A percentile compares a stretch with the other conserved stretches of the same genome.
phyloP scores from a whole-genome alignment of 225 moss, liverwort and hornwort genomes.

The Pseudoscleropodium purum region DNA sequence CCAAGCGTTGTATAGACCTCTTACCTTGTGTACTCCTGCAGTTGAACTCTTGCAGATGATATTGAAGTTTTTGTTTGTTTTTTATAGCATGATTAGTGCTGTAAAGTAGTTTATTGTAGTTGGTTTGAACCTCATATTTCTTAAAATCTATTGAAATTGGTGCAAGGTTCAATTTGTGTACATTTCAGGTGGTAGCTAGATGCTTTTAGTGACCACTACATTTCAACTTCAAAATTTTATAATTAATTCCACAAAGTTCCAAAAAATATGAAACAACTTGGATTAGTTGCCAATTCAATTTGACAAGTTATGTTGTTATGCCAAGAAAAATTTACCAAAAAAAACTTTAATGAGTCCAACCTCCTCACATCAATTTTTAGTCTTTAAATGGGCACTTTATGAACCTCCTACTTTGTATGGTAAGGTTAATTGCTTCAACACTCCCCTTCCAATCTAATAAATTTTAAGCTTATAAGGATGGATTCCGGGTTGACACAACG shows the following conservation, averaged over 20 bases:
- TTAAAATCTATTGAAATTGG: not conserved
- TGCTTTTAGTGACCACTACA: not conserved
- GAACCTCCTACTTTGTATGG: not conserved
- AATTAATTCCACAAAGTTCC: not conserved
- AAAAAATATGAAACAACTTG: not conserved
- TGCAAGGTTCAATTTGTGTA: not conserved
- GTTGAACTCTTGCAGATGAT: accelerated
- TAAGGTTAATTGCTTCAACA: not conserved
- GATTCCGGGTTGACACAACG: no score
- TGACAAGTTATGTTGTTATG: not conserved
- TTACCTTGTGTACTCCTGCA: not conserved
- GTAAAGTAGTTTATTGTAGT: not conserved
- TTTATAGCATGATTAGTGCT: not conserved
- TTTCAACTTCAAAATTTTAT: not conserved
- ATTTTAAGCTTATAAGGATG: not conserved
- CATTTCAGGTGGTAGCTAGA: not conserved
- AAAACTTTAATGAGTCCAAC: no score
- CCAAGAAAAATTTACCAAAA: no score
- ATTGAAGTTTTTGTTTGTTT: not conserved
- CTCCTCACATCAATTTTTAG: no score
- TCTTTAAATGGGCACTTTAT: not conserved
- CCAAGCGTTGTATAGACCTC: not conserved
- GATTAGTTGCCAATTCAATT: not conserved
- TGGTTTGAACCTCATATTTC: not conserved
- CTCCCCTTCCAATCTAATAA: not conserved